A percentile compares a stretch with the other conserved stretches of the same genome.
Evolutionary conservation across 2,329 filamentous ascomycete species (phyloP).

Genomic region (Penicillium sp.): DNA sequence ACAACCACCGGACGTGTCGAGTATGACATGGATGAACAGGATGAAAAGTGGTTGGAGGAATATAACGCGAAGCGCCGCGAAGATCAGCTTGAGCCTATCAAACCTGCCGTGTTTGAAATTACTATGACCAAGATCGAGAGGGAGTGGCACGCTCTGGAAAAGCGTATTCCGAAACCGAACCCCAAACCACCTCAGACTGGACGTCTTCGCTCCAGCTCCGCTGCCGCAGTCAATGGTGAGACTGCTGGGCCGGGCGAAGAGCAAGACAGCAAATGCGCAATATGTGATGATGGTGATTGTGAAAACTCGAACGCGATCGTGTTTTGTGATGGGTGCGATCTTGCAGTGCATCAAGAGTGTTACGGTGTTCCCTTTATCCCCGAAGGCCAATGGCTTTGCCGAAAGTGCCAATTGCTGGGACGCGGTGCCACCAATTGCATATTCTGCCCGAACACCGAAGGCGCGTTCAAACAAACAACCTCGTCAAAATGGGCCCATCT

Average conservation of each 20-base stretch:
- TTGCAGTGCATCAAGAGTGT: slow-evolving; percentile 97
- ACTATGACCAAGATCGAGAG: slow-evolving; percentile 99
- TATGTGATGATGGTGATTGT: slow-evolving; percentile 98
- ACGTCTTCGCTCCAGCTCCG: slow-evolving; percentile 86
- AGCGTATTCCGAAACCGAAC: slow-evolving; percentile 94
- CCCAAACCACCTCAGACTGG: slow-evolving; percentile 95
- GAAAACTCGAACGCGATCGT: slow-evolving; percentile 99
- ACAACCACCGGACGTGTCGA: slow-evolving; percentile 77
- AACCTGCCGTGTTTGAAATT: slow-evolving; percentile 92
- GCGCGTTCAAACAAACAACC: slow-evolving; percentile 97
- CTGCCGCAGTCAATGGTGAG: slow-evolving; percentile 93
- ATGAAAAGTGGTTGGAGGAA: slow-evolving; percentile 90
- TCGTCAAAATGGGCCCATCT: slow-evolving; percentile 96
- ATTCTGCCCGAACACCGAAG: slow-evolving; percentile 96
- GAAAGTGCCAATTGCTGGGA: slow-evolving; percentile 94
- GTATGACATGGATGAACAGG: slow-evolving; percentile 99
- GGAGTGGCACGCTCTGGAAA: slow-evolving; percentile 95
- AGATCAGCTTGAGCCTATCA: slow-evolving; percentile 77
- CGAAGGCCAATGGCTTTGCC: slow-evolving; percentile 96
- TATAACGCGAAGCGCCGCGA: slow-evolving; percentile 77
- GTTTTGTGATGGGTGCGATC: slow-evolving; percentile 96
- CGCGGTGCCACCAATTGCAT: slow-evolving; percentile 93
- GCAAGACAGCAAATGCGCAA: slow-evolving; percentile 94
- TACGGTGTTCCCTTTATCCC: slow-evolving; percentile 99
- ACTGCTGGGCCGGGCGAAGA: slow-evolving; percentile 79